phyloP scores from a whole-genome alignment of 345 rosid species.

The Moringa oleifera region DNA sequence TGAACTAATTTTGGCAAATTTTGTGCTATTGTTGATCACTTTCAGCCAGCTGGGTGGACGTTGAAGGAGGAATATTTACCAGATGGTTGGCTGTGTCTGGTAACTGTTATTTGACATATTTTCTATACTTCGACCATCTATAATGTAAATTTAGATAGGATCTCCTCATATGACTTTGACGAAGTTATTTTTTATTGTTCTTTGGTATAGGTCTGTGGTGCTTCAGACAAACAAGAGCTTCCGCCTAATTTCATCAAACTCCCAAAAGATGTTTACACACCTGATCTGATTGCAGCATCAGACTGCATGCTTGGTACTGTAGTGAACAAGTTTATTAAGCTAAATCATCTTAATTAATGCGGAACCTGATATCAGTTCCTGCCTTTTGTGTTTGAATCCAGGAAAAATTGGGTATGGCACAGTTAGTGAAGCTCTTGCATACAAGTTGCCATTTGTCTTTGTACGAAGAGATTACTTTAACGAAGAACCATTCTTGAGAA shows the following conservation, averaged over 20 bases:
- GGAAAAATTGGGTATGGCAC: constrained; percentile 98
- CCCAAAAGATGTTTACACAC: constrained; percentile 77
- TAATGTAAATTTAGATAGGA: too few relatives aligned
- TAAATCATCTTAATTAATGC: not conserved
- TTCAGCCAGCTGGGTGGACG: constrained; percentile 91
- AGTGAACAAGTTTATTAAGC: not conserved
- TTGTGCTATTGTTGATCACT: not conserved
- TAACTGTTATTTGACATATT: constrained; percentile 17
- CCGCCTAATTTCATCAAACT: constrained; percentile 81
- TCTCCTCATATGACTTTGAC: constrained; percentile 4
- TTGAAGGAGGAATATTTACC: constrained; percentile 77
- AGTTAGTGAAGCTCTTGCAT: constrained; percentile 88
- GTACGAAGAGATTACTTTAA: constrained; percentile 92
- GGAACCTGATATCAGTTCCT: not conserved
- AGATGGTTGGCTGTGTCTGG: constrained; percentile 86
- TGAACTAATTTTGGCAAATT: not conserved
- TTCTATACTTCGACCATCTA: constrained; percentile 2
- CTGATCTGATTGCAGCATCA: constrained; percentile 87
- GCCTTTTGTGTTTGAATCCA: constrained; percentile 20
- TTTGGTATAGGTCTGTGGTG: constrained; percentile 74
- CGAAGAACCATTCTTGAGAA: constrained; percentile 91
- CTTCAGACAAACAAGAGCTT: constrained; percentile 66
- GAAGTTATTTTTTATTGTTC: not conserved
- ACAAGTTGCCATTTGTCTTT: constrained; percentile 82
- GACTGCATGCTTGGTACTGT: constrained; percentile 89